These are phyloP conservation scores for Colletotrichum spinosum DNA, from an alignment of 2,329 filamentous ascomycete species.

Conservation along the genomic window DNA sequence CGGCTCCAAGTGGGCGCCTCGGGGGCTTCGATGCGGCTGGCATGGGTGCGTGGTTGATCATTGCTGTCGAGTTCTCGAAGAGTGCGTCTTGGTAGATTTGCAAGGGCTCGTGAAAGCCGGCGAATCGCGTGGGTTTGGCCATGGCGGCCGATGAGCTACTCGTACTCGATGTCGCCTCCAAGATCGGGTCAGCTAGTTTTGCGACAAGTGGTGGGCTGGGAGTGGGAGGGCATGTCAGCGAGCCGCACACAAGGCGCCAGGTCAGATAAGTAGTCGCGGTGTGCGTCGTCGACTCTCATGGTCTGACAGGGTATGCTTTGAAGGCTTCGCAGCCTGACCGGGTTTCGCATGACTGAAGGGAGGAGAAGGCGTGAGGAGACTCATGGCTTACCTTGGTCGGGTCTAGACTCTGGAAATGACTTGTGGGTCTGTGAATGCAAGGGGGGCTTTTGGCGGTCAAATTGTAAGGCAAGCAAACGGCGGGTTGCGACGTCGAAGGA, in stretches of 20 bases:
- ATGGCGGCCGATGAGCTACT: slow-evolving; percentile 55
- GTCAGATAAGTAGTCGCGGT: slow-evolving; percentile 36
- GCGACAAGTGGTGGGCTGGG: slow-evolving; percentile 31
- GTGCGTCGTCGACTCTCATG: slow-evolving; percentile 22
- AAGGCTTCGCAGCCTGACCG: slow-evolving; percentile 27
- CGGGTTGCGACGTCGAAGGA: slow-evolving; percentile 16
- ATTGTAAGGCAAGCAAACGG: slow-evolving; percentile 28
- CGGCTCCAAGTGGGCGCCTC: slow-evolving; percentile 60
- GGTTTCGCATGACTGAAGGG: slow-evolving; percentile 37
- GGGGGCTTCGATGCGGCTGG: slow-evolving; percentile 60
- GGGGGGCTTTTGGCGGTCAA: slow-evolving; percentile 37
- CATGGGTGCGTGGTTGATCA: slow-evolving; percentile 69
- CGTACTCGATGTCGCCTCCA: slow-evolving; percentile 21
- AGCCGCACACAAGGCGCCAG: slow-evolving; percentile 27
- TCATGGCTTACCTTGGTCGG: slow-evolving; percentile 38
- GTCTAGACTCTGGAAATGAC: slow-evolving; percentile 39
- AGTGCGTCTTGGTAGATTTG: slow-evolving; percentile 66
- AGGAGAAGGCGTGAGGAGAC: slow-evolving; percentile 36
- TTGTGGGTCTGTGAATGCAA: slow-evolving; percentile 39
- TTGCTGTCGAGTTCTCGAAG: slow-evolving; percentile 57
- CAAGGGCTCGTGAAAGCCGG: slow-evolving; percentile 59
- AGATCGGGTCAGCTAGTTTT: slow-evolving; percentile 9
- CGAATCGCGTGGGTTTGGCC: slow-evolving; percentile 63
- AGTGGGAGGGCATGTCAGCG: slow-evolving; percentile 32
- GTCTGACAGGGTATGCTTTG: slow-evolving; percentile 22